These are phyloP conservation scores for Sicyos baderoa DNA, from an alignment of 306 rosid species.

Conservation along the genomic window DNA sequence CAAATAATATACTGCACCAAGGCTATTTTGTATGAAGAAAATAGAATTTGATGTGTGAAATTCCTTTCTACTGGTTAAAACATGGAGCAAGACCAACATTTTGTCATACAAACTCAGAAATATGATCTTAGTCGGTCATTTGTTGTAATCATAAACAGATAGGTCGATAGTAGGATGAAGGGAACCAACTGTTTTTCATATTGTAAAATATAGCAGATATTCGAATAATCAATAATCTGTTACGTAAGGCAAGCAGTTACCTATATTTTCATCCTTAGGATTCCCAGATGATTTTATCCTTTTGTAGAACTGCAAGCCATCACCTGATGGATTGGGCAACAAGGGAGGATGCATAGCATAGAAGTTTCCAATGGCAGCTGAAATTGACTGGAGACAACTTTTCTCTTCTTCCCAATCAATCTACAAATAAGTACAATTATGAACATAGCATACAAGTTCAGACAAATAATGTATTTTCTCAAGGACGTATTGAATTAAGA, in stretches of 20 bases:
- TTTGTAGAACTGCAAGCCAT: conserved; percentile 55
- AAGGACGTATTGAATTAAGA: conserved; percentile 1
- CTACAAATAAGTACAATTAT: conserved; percentile 26
- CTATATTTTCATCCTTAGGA: conserved; percentile 31
- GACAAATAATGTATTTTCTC: not conserved
- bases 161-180: not conserved
- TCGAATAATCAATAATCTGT: not conserved
- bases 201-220: not conserved
- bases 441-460: not conserved
- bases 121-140: not conserved
- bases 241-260: conserved; percentile 25
- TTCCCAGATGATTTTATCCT: conserved; percentile 36
- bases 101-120: not conserved
- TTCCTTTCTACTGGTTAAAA: not conserved
- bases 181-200: not conserved
- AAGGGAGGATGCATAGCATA: conserved; percentile 88
- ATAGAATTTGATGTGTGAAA: not conserved
- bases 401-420: conserved; percentile 85
- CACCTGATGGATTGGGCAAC: conserved; percentile 83
- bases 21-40: not conserved
- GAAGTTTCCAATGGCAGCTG: conserved; percentile 83
- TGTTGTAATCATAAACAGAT: not conserved
- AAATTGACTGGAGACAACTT: conserved; percentile 56
- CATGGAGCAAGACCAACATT: not conserved
- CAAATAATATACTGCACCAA: not conserved